A percentile compares a stretch with the other conserved stretches of the same genome.
These are phyloP conservation scores for Chamaenerion angustifolium DNA, from an alignment of 345 rosid genomes.

Conservation along the genomic window DNA sequence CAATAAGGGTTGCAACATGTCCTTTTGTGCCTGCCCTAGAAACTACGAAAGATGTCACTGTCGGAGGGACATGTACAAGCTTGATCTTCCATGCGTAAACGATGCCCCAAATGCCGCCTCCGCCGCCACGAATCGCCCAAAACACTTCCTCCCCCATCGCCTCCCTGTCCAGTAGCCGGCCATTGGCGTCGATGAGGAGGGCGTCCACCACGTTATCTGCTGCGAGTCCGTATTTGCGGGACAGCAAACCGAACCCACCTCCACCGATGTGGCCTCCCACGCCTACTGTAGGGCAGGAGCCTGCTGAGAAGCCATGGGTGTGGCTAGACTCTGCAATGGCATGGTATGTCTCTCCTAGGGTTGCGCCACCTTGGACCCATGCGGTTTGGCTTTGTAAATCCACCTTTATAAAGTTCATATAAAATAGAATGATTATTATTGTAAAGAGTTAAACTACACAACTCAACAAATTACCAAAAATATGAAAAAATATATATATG, in stretches of 20 bases:
- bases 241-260: slow-evolving; percentile 31
- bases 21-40: slow-evolving; percentile 15
- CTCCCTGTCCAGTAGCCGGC: slow-evolving; percentile 19
- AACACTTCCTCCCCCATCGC: slow-evolving; percentile 52
- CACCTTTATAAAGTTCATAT: not conserved
- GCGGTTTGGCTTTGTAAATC: slow-evolving; percentile 23
- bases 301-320: slow-evolving; percentile 34
- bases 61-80: slow-evolving; percentile 21
- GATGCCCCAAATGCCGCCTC: slow-evolving; percentile 43
- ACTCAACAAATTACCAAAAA: no score
- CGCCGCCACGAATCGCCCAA: slow-evolving; percentile 57
- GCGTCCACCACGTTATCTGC: slow-evolving; percentile 47
- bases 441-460: no score
- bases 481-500: no score
- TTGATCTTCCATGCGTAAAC: slow-evolving; percentile 38
- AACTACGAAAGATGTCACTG: slow-evolving; percentile 26
- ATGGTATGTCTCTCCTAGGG: slow-evolving; percentile 33
- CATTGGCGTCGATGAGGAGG: slow-evolving; percentile 22
- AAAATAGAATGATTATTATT: no score
- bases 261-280: slow-evolving; percentile 39
- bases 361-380: slow-evolving; percentile 47
- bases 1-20: slow-evolving; percentile 14
- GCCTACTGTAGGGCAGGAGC: slow-evolving; percentile 42
- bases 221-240: slow-evolving; percentile 39
- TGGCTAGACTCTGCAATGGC: slow-evolving; percentile 25